Evolutionary conservation across 176 grass and related monocot species (phyloP).

Genomic region (Rhipidocladum racemiflorum): DNA sequence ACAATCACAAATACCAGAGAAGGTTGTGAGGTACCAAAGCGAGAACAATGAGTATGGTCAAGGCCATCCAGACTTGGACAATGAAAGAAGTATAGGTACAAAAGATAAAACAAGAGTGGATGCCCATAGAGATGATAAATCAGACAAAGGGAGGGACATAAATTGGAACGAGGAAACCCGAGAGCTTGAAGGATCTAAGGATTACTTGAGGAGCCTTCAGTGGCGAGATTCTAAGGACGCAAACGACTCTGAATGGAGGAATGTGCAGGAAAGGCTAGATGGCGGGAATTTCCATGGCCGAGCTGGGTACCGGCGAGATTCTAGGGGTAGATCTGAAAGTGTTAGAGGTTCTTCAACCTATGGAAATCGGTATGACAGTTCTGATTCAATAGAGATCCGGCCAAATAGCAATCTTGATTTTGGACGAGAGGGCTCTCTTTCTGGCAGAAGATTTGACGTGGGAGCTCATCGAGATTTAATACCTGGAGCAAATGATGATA

Average conservation of each 20-base stretch:
- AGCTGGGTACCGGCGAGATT: constrained; percentile 66
- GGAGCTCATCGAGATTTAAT: constrained; percentile 44
- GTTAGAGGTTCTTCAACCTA: constrained; percentile 53
- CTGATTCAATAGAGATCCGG: constrained; percentile 94
- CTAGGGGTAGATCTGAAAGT: constrained; percentile 74
- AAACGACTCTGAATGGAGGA: constrained; percentile 58
- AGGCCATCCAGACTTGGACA: constrained; percentile 50
- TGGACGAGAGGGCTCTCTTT: constrained; percentile 60
- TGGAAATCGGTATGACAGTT: constrained; percentile 74
- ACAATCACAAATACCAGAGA: constrained; percentile 35
- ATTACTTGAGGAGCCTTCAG: constrained; percentile 45
- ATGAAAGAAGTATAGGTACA: constrained; percentile 34
- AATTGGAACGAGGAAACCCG: constrained; percentile 53
- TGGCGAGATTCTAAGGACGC: constrained; percentile 51
- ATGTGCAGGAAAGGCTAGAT: constrained; percentile 56
- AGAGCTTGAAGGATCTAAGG: constrained; percentile 60
- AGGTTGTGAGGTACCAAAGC: constrained; percentile 32
- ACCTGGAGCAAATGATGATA: constrained; percentile 46
- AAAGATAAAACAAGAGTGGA: constrained; percentile 49
- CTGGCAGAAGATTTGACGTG: constrained; percentile 53
- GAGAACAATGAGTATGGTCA: constrained; percentile 42
- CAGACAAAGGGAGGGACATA: constrained; percentile 48
- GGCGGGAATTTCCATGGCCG: constrained; percentile 49
- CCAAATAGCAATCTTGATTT: constrained; percentile 85
- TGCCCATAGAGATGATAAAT: constrained; percentile 27